Conservation (phyloP, 2,329 filamentous ascomycete genomes). For the Cercospora sp. region DNA sequence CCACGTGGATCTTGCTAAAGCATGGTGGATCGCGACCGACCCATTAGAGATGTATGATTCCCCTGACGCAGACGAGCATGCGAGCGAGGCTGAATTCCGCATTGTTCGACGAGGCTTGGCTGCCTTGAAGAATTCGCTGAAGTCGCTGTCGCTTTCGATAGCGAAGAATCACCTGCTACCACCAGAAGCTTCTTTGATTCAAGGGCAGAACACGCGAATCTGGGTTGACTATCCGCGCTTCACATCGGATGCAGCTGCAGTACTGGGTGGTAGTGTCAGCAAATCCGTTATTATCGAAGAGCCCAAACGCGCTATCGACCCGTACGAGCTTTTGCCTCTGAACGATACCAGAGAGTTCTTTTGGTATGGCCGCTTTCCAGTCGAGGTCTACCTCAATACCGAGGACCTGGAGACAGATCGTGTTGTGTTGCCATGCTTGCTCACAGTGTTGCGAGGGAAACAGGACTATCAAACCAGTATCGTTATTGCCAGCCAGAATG, state of each 20-base stretch:
- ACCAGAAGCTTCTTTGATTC: slow-evolving; percentile 63
- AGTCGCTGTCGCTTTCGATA: slow-evolving; percentile 78
- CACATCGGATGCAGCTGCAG: slow-evolving; percentile 67
- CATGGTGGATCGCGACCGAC: slow-evolving; percentile 70
- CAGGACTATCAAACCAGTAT: slow-evolving; percentile 70
- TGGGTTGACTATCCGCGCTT: slow-evolving; percentile 78
- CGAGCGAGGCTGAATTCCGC: slow-evolving; percentile 5
- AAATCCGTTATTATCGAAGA: slow-evolving; percentile 26
- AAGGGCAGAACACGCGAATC: slow-evolving; percentile 75
- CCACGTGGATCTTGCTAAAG: slow-evolving; percentile 81
- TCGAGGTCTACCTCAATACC: slow-evolving; percentile 72
- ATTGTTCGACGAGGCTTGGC: slow-evolving; percentile 16
- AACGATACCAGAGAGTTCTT: slow-evolving; percentile 74
- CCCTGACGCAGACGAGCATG: slow-evolving; percentile 14
- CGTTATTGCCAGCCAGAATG: slow-evolving; percentile 75
- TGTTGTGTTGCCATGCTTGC: slow-evolving; percentile 68
- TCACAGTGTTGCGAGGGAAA: slow-evolving; percentile 72
- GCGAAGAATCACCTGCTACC: slow-evolving; percentile 75
- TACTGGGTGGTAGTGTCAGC: slow-evolving; percentile 60
- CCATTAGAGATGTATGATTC: slow-evolving; percentile 36
- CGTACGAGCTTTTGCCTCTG: slow-evolving; percentile 71
- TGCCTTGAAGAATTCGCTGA: slow-evolving; percentile 48
- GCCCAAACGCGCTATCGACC: slow-evolving; percentile 33
- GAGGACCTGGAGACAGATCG: slow-evolving; percentile 67
- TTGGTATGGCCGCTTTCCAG: slow-evolving; percentile 75